A percentile compares a stretch with the other conserved stretches of the same genome.
These are phyloP conservation scores for Coemansia aciculifera DNA, from an alignment of 192 early-diverging fungal genomes.

Conservation along the genomic window DNA sequence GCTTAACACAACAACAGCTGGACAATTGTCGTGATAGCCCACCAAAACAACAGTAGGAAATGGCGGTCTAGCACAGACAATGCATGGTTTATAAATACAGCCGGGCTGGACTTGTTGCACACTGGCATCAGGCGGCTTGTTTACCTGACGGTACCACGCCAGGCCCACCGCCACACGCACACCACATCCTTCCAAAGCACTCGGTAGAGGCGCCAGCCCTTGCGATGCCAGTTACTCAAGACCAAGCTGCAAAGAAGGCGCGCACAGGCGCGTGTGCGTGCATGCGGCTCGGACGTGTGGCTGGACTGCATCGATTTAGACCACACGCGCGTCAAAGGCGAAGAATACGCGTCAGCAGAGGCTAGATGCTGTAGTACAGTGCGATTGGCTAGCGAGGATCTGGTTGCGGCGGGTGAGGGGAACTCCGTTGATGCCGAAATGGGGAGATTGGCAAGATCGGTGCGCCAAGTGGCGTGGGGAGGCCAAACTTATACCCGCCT, in stretches of 20 bases:
- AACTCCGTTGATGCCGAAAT: background rate
- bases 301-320: background rate
- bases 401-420: background rate
- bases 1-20: background rate
- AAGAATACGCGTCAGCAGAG: too few species aligned
- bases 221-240: background rate
- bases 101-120: background rate
- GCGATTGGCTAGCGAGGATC: background rate
- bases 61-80: background rate
- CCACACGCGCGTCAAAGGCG: background rate
- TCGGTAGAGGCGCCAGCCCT: background rate
- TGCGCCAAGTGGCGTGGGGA: background rate
- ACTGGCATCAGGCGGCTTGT: background rate
- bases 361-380: background rate
- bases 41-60: slow-evolving; percentile 4
- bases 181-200: background rate
- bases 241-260: background rate
- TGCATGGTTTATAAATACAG: background rate
- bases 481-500: background rate
- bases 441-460: slow-evolving; percentile 1
- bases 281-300: background rate
- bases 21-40: slow-evolving; percentile 1
- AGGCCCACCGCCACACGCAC: background rate
- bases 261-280: too few species aligned
- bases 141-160: background rate